Base-by-base conservation (phyloP, 352 stramenopile genomes). In the Globisporangium lucens region DNA sequence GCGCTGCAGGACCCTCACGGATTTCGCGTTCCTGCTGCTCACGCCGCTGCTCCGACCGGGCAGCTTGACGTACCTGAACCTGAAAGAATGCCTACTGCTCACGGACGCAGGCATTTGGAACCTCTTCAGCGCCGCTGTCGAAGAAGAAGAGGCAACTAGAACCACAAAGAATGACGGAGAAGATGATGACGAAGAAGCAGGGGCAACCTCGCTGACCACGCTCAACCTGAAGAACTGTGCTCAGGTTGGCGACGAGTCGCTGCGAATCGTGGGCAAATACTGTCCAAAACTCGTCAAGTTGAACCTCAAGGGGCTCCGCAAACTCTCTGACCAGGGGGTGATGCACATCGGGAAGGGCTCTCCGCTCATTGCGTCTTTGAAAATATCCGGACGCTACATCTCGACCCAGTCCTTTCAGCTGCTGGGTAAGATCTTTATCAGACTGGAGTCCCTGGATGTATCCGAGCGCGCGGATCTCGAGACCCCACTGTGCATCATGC, bases 201-300 rank as follows among this genome's bases (percentile, higher is more conserved):
- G 24, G 6, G 43, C 30, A 0, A 61, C 47, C 27, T 61, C 52
- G 4, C 58, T 89, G 2, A 20, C 61, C 35, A 64, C 61, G 4
- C 61, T 93, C 13, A 89, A 89, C 60, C n/a, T 93, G 35, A 79
- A 85, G 69, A 76, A 84, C 17, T 93, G 85, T 51, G 9, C 57
- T 8, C 68, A 79, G 4, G 53, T 93, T 24, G 73, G 80, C 6
- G 82, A 93, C 36, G 69, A 66, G 0, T 70, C 78, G 1, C 66
- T 93, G 49, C 57, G 67, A 0, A 5, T 71, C 9, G 46, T 91
- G 13, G 74, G 76, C 4, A 56, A 63, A 53, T 69, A 79, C 49
- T 78, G 78, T 35, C 65, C 67, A 2, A 74, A 71, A 1, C 69
- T 93, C 1, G 15, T 51, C 3, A 85, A 82, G 30, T 65, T 93